Percentiles rank a stretch among this genome's conserved stretches.
Conservation (phyloP, 2,329 filamentous ascomycete species). For the Dothideomycetes sp. region DNA sequence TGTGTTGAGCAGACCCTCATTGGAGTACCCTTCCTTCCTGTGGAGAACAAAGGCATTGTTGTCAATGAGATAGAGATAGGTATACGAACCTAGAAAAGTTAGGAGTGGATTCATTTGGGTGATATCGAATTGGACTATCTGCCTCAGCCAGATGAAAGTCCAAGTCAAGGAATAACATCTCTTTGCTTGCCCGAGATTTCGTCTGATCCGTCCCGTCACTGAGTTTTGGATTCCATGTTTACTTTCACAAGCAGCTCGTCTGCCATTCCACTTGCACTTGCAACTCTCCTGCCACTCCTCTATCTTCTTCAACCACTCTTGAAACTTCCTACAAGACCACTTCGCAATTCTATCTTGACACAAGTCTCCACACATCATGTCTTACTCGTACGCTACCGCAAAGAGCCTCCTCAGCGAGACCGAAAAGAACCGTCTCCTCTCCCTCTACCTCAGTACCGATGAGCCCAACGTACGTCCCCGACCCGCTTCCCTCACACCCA, state of each 20-base stretch:
- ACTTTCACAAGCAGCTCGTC: not conserved
- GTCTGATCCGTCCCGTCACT: not conserved
- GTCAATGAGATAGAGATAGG: too few relatives aligned
- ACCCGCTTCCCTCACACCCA: not conserved
- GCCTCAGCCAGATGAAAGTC: too few relatives aligned
- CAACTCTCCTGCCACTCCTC: too few relatives aligned
- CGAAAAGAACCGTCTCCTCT: constrained; percentile 25
- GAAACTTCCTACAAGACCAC: not conserved
- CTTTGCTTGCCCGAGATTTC: not conserved
- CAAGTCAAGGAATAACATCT: too few relatives aligned
- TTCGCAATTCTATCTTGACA: not conserved
- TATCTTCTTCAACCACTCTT: too few relatives aligned
- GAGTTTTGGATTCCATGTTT: not conserved
- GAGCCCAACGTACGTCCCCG: constrained; percentile 12
- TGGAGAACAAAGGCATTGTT: too few relatives aligned
- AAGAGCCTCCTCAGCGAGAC: constrained; percentile 19
- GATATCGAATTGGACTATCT: too few relatives aligned
- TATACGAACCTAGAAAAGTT: too few relatives aligned
- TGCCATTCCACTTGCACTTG: too few relatives aligned
- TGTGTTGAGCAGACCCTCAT: too few relatives aligned
- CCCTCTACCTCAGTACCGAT: constrained; percentile 20
- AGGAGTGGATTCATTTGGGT: too few relatives aligned
- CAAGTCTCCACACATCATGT: constrained; percentile 12
- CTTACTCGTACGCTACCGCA: constrained; percentile 22
- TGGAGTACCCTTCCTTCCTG: too few relatives aligned